These are phyloP conservation scores for Nothopassalora personata DNA, from an alignment of 2,329 filamentous ascomycete species.

Conservation along the genomic window DNA sequence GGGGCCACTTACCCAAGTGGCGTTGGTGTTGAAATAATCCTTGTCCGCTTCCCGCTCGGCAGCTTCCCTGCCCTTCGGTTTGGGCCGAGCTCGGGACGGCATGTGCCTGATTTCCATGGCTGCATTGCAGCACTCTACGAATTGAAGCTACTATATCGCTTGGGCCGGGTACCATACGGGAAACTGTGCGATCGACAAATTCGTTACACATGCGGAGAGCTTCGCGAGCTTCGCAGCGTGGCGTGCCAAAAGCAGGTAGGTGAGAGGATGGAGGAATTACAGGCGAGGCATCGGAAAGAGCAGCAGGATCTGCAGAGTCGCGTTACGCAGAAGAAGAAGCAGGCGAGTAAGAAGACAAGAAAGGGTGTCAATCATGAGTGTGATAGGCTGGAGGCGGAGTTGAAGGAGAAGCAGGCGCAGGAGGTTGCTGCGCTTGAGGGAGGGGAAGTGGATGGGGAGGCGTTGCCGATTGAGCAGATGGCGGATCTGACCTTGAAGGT, in stretches of 20 bases:
- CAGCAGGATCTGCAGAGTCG: slow-evolving; percentile 77
- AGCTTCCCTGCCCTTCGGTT: not conserved
- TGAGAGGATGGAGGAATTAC: slow-evolving; percentile 62
- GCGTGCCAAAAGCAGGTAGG: not conserved
- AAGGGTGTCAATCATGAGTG: slow-evolving; percentile 59
- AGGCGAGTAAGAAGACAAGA: slow-evolving; percentile 75
- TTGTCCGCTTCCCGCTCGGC: not conserved
- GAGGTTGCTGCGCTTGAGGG: slow-evolving; percentile 47
- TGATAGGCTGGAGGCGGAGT: slow-evolving; percentile 51
- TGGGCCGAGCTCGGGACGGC: not conserved
- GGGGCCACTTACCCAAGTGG: not conserved
- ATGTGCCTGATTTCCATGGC: not conserved
- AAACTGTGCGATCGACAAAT: not conserved
- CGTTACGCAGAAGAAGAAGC: slow-evolving; percentile 94
- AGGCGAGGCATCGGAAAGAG: slow-evolving; percentile 79
- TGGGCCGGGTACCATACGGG: not conserved
- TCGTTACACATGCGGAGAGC: not conserved
- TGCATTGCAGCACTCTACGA: not conserved
- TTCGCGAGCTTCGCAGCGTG: not conserved
- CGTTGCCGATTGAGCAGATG: slow-evolving; percentile 15
- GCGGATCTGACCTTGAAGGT: slow-evolving; percentile 21
- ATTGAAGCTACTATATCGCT: not conserved
- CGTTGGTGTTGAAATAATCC: not conserved
- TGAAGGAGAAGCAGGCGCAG: slow-evolving; percentile 49
- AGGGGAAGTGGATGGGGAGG: slow-evolving; percentile 13